Evolutionary conservation across 768 basidiomycete species (phyloP).

Genomic region (Lactarius hengduanensis): DNA sequence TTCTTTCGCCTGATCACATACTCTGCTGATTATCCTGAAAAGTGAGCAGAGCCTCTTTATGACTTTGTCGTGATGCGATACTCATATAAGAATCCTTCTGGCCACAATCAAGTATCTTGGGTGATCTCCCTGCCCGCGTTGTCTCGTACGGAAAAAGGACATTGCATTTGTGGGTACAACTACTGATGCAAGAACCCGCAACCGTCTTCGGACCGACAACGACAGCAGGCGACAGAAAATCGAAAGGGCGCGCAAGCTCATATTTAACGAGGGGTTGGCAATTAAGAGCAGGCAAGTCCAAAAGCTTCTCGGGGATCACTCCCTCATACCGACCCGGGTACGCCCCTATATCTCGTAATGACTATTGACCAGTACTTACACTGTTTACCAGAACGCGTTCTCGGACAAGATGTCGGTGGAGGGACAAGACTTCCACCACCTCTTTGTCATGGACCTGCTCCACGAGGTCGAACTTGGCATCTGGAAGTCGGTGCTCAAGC

Average conservation of each 20-base stretch:
- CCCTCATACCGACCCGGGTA: no score
- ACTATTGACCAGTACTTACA: no score
- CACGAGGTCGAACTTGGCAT: slow-evolving; percentile 44
- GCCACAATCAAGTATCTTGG: slow-evolving; percentile 28
- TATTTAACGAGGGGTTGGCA: no score
- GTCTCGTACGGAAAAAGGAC: neutral
- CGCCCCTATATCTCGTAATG: no score
- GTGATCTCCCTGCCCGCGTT: neutral
- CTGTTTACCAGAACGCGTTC: neutral
- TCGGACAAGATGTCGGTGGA: neutral
- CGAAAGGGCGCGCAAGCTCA: no score
- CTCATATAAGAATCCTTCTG: slow-evolving; percentile 25
- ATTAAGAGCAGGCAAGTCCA: neutral
- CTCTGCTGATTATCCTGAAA: slow-evolving; percentile 32
- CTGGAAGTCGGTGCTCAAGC: slow-evolving; percentile 40
- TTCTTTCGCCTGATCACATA: slow-evolving; percentile 32
- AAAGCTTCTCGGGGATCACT: neutral
- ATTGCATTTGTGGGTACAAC: no score
- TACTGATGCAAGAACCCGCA: no score
- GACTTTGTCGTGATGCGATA: neutral
- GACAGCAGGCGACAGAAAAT: no score
- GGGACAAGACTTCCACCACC: slow-evolving; percentile 16
- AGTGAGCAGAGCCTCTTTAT: slow-evolving; percentile 24
- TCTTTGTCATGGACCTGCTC: slow-evolving; percentile 39
- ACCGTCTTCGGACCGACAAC: no score